Conservation (phyloP, 768 basidiomycete genomes). For the Tulasnella sp. region DNA sequence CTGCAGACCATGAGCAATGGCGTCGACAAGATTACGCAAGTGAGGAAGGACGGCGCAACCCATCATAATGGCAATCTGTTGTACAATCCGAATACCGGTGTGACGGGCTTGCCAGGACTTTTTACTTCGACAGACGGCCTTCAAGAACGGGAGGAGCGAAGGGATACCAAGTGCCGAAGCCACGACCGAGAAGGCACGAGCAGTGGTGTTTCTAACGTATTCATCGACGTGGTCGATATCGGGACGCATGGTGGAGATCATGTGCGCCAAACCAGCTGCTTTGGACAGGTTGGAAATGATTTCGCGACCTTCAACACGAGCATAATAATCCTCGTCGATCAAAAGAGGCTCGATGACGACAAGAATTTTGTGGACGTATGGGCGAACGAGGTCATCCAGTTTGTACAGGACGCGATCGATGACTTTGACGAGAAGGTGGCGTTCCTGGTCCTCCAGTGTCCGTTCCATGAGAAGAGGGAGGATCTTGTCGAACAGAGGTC, state of each 20-base stretch:
- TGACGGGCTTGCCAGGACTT: constrained; percentile 99
- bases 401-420: constrained; percentile 99
- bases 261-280: constrained; percentile 96
- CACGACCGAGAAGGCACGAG: constrained; percentile 96
- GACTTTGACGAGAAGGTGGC: constrained; percentile 95
- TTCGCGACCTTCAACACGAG: constrained; percentile 95
- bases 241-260: constrained; percentile 99
- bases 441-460: constrained; percentile 95
- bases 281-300: constrained; percentile 98
- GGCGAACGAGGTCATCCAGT: constrained; percentile 94
- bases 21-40: constrained; percentile 89
- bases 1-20: constrained; percentile 77
- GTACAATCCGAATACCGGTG: constrained; percentile 98
- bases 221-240: constrained; percentile 99
- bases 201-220: constrained; percentile 97
- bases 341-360: constrained; percentile 98
- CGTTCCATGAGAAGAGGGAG: constrained; percentile 96
- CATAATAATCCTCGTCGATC: constrained; percentile 96
- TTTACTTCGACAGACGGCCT: constrained; percentile 96
- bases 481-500: constrained; percentile 97
- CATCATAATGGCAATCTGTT: constrained; percentile 99
- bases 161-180: constrained; percentile 98
- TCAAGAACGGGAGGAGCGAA: constrained; percentile 91
- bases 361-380: constrained; percentile 98
- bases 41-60: constrained; percentile 97